Conservation (phyloP, 2,329 filamentous ascomycete genomes). For the Microsporum canis region DNA sequence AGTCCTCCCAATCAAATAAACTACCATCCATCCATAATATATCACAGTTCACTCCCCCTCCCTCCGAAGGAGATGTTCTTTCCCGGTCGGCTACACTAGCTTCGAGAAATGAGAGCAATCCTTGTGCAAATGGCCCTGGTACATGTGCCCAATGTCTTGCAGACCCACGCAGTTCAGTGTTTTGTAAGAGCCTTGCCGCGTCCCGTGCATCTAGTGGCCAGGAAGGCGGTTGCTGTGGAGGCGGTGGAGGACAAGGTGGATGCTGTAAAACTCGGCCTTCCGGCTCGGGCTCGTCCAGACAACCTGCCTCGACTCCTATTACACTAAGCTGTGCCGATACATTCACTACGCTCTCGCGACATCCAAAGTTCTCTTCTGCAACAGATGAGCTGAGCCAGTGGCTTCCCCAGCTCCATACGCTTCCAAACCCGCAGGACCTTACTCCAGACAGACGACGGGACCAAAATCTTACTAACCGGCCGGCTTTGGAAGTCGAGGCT, state of each 20-base stretch:
- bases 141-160: slow-evolving; percentile 67
- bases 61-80: slow-evolving; percentile 47
- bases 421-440: slow-evolving; percentile 29
- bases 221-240: slow-evolving; percentile 41
- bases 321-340: slow-evolving; percentile 64
- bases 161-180: slow-evolving; percentile 69
- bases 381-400: slow-evolving; percentile 63
- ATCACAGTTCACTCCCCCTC: slow-evolving; percentile 42
- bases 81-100: slow-evolving; percentile 33
- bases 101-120: slow-evolving; percentile 25
- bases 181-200: slow-evolving; percentile 70
- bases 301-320: slow-evolving; percentile 33
- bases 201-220: slow-evolving; percentile 32
- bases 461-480: slow-evolving; percentile 23
- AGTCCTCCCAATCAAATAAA: slow-evolving; percentile 31
- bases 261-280: slow-evolving; percentile 45
- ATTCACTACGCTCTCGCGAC: slow-evolving; percentile 66
- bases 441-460: slow-evolving; percentile 16
- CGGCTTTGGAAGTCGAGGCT: slow-evolving; percentile 66
- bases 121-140: slow-evolving; percentile 58
- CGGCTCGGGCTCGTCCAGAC: slow-evolving; percentile 17
- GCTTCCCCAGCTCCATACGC: slow-evolving; percentile 60
- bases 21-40: slow-evolving; percentile 38
- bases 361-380: slow-evolving; percentile 63
- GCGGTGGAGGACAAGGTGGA: slow-evolving; percentile 47